Evolutionary conservation across 257 asterid genomes (phyloP), one percentile per base, ranked within the genome.

Genomic region (Buddleja alternifolia): DNA sequence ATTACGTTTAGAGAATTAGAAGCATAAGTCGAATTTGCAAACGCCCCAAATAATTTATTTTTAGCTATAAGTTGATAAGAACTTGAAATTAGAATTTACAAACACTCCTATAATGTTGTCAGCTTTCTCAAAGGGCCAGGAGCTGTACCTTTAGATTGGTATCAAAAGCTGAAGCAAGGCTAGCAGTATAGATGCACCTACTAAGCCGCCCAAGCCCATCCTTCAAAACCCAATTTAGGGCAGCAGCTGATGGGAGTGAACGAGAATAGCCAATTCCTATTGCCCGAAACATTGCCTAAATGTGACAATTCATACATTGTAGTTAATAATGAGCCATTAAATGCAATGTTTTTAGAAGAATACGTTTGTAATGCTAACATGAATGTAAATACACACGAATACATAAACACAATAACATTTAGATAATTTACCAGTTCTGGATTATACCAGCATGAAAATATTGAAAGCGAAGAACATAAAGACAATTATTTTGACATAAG

Each of bases 201-300:
- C 99, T 82, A 32, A 94, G 80, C 56, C 97, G 76, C 72, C 99
- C 99, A 44, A 94, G 95, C 42, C 97, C 99, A 75, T 94, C 99
- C 80, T 91, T 94, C 86, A 94, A 76, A 60, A 89, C 95, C 99
- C 99, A 94, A 83, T 91, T 94, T 34, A 94, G 78, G 1, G 97
- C 99, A 32, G 99, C 99, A 68, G 99, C 99, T 47, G 96, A 89
- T 16, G 97, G 95, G 66, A 94, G 93, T 17, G 99, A 91, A 51
- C 78, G 90, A 29, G 89, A 80, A 80, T 83, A 84, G 48, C 99
- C 99, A 60, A 94, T 86, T 69, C 99, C 99, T 62, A 94, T 94
- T 15, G 99, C 99, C 50, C 97, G 83, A 72, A 94, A 90, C 99
- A 94, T 94, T 64, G 97, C 97, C 99, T 94, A 73, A 14, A 64